Evolutionary conservation across 352 stramenopile genomes (phyloP).

Genomic region (Globisporangium uncinulatum): DNA sequence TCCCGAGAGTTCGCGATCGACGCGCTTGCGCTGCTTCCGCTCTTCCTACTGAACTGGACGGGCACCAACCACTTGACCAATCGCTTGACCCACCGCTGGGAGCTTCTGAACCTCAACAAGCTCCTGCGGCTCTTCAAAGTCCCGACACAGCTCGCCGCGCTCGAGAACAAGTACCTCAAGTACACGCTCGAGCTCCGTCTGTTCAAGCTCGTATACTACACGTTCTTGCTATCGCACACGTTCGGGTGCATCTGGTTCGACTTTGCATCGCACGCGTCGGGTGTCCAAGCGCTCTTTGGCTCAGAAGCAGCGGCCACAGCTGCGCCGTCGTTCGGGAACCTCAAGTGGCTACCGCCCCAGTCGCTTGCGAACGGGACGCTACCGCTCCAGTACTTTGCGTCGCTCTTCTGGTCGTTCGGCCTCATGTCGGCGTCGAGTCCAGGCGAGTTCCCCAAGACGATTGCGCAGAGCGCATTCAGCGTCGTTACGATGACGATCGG

Average conservation of each 20-base stretch:
- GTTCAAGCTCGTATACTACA: conserved; percentile 77
- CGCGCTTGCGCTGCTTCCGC: conserved; percentile 34
- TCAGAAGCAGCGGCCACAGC: too few species aligned
- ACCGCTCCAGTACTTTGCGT: conserved; percentile 49
- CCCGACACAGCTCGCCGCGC: conserved; percentile 34
- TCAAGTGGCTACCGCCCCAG: conserved; percentile 27
- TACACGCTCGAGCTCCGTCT: conserved; percentile 51
- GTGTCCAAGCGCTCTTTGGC: conserved; percentile 7
- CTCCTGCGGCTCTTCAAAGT: conserved; percentile 53
- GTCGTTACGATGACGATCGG: conserved; percentile 53
- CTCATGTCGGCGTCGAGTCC: conserved; percentile 57
- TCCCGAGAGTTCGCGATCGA: conserved; percentile 46
- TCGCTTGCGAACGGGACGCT: conserved; percentile 21
- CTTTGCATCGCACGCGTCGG: conserved; percentile 28
- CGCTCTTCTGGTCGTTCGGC: conserved; percentile 63
- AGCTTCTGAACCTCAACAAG: conserved; percentile 70
- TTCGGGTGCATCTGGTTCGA: conserved; percentile 65
- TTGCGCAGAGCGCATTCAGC: conserved; percentile 43
- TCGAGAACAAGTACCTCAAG: conserved; percentile 64
- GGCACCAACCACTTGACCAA: not conserved
- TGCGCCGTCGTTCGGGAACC: conserved; percentile 14
- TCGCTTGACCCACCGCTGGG: conserved; percentile 6
- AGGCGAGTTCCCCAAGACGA: conserved; percentile 44
- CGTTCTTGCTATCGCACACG: conserved; percentile 50
- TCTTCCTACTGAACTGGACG: conserved; percentile 46